A percentile compares a stretch with the other conserved stretches of the same genome.
phyloP scores from a whole-genome alignment of 768 basidiomycete species.

The Serpula lacrymans region DNA sequence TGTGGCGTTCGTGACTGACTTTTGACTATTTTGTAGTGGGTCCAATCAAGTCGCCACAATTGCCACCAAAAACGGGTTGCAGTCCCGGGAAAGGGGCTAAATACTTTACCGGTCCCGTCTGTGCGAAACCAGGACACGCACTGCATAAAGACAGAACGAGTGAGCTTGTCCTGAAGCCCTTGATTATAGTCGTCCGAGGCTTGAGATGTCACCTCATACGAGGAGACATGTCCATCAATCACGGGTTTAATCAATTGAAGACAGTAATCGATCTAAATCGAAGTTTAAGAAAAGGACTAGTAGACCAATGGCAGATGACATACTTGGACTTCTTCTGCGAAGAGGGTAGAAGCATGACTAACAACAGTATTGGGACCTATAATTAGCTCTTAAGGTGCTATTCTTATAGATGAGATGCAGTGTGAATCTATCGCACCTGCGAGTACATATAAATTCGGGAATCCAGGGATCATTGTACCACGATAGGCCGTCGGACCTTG shows the following conservation, averaged over 20 bases:
- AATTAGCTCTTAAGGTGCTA: neutral
- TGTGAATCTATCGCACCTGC: conserved; percentile 16
- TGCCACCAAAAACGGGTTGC: conserved; percentile 30
- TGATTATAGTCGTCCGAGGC: conserved; percentile 26
- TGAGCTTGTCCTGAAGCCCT: conserved; percentile 14
- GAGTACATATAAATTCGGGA: conserved; percentile 35
- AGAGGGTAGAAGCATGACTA: conserved; percentile 22
- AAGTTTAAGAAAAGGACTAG: conserved; percentile 8
- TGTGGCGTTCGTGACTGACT: no score
- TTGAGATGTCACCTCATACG: conserved; percentile 19
- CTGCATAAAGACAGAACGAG: conserved; percentile 19
- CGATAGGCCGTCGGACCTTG: conserved; percentile 32
- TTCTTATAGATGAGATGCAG: neutral
- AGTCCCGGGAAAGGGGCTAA: conserved; percentile 38
- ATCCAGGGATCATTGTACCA: conserved; percentile 30
- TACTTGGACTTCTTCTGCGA: conserved; percentile 27
- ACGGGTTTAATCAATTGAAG: conserved; percentile 29
- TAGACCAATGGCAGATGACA: conserved; percentile 3
- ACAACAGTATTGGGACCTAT: conserved; percentile 28
- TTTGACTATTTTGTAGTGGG: conserved; percentile 32
- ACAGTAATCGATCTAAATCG: conserved; percentile 21
- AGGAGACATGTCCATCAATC: conserved; percentile 16
- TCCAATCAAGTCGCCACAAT: conserved; percentile 32
- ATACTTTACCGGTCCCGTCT: conserved; percentile 33
- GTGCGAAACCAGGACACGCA: conserved; percentile 43